phyloP scores from a whole-genome alignment of 768 basidiomycete genomes.

The Xerocomellus dryophilus region DNA sequence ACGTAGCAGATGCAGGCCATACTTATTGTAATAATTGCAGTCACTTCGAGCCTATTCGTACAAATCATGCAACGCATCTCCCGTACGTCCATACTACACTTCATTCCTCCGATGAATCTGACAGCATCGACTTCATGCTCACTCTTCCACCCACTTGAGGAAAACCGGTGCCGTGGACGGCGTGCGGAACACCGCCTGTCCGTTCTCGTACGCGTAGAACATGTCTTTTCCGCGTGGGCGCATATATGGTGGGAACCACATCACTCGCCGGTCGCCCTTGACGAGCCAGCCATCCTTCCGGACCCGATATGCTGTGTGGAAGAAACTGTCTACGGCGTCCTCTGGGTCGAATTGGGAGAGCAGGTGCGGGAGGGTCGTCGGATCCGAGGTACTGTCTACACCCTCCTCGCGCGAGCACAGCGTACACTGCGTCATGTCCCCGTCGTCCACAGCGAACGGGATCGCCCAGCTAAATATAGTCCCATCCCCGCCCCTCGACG shows the following conservation, averaged over 20 bases:
- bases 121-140: not conserved
- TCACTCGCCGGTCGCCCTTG: slow-evolving; percentile 14
- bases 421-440: not conserved
- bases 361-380: not conserved
- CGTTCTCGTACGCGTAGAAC: slow-evolving; percentile 8
- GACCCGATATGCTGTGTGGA: slow-evolving; percentile 11
- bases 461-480: slow-evolving; percentile 6
- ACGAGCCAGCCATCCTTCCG: slow-evolving; percentile 23
- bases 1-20: no score
- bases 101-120: not conserved
- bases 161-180: not conserved
- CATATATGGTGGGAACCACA: slow-evolving; percentile 7
- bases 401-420: not conserved
- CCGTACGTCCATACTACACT: no score
- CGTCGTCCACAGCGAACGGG: not conserved
- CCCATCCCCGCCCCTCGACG: slow-evolving; percentile 13
- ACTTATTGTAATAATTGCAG: no score
- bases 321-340: slow-evolving; percentile 2
- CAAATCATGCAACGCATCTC: no score
- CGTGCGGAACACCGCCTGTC: not conserved
- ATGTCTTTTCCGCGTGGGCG: slow-evolving; percentile 6
- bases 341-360: slow-evolving; percentile 8
- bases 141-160: not conserved
- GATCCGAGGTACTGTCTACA: not conserved
- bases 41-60: no score